These are phyloP conservation scores for Pelargonium citronellum DNA, from an alignment of 441 rosid genomes.

Conservation along the genomic window DNA sequence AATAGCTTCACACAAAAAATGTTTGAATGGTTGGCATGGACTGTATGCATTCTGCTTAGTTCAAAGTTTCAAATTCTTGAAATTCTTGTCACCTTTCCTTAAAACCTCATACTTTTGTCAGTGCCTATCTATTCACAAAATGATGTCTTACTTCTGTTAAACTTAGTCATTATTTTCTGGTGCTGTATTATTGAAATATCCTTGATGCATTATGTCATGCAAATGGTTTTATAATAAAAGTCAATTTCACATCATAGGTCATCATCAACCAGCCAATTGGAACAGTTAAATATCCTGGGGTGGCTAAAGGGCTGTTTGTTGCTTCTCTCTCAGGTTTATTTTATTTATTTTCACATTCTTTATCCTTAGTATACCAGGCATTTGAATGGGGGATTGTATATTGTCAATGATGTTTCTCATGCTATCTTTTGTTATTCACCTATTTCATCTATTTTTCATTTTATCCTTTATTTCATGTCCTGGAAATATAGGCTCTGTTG, in stretches of 20 bases:
- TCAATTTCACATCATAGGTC: constrained; percentile 37
- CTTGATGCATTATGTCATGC: constrained; percentile 4
- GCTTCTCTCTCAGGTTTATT: constrained; percentile 66
- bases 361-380: background rate
- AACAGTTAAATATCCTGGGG: constrained; percentile 60
- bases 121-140: background rate
- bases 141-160: background rate
- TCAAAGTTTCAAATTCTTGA: background rate
- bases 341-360: constrained; percentile 12
- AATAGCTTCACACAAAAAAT: background rate
- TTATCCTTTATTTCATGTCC: background rate
- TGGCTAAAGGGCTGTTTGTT: constrained; percentile 80
- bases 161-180: background rate
- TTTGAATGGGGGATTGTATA: background rate
- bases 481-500: background rate
- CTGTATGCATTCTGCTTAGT: background rate
- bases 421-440: background rate
- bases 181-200: background rate
- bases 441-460: background rate
- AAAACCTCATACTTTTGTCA: background rate
- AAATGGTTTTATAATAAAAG: constrained; percentile 7
- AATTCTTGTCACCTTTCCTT: background rate
- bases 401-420: constrained; percentile 12
- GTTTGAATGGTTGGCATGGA: background rate
- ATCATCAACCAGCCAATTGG: constrained; percentile 74